Percentiles rank a stretch among this genome's conserved stretches.
Conservation (phyloP, 805 yeast species). For the Nakazawaea sp. region DNA sequence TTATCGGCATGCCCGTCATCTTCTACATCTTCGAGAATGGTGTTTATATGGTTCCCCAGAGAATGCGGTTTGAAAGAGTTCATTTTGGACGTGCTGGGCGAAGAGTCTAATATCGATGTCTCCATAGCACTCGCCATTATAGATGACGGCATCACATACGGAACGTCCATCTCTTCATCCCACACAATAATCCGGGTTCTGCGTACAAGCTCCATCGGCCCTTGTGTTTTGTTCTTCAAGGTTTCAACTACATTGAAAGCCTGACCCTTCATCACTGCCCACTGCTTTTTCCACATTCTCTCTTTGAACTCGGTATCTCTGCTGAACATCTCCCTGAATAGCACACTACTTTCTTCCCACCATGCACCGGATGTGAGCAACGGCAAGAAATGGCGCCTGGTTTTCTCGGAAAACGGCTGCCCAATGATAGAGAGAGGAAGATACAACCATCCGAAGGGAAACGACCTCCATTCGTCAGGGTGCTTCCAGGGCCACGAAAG, state of each 20-base stretch:
- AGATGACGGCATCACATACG: slow-evolving; percentile 32
- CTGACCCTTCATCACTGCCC: slow-evolving; percentile 71
- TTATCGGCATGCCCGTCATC: too few relatives aligned
- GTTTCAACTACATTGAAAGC: slow-evolving; percentile 71
- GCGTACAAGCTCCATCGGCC: slow-evolving; percentile 62
- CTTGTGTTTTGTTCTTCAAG: slow-evolving; percentile 46
- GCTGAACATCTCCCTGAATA: slow-evolving; percentile 41
- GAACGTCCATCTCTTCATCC: slow-evolving; percentile 58
- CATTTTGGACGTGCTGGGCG: neutral
- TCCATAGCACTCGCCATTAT: slow-evolving; percentile 36
- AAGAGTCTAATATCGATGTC: slow-evolving; percentile 23
- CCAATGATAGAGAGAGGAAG: slow-evolving; percentile 59
- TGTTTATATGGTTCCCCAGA: too few relatives aligned
- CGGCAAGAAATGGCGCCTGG: slow-evolving; percentile 51
- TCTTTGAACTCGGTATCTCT: slow-evolving; percentile 57
- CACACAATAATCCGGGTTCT: slow-evolving; percentile 48
- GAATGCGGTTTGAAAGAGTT: too few relatives aligned
- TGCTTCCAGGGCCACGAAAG: slow-evolving; percentile 76
- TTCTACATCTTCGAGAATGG: neutral
- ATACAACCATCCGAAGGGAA: slow-evolving; percentile 74
- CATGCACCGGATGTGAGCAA: slow-evolving; percentile 52
- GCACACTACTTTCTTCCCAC: slow-evolving; percentile 59
- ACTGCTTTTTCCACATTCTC: slow-evolving; percentile 60
- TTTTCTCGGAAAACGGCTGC: slow-evolving; percentile 52
- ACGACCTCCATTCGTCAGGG: slow-evolving; percentile 76